Evolutionary conservation across 2,329 filamentous ascomycete genomes (phyloP), one percentile per base, ranked within the genome.

Genomic region (Aspergillus arachidicola): DNA sequence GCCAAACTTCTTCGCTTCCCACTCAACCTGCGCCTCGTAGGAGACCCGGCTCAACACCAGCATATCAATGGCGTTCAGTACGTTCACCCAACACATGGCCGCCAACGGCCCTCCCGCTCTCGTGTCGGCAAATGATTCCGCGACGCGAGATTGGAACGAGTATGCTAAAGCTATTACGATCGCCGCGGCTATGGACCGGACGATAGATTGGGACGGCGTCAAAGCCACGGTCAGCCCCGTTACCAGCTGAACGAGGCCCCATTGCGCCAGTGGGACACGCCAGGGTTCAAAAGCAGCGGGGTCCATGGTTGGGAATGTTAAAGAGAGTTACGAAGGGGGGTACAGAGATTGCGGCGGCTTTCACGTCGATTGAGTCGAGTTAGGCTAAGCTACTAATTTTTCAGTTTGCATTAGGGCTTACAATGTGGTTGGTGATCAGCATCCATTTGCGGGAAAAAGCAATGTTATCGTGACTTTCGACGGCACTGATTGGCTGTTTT

Each of bases 71-170:
- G 63, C 67, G 45, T 70, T 71, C 16, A 71, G 46, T 11, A 70
- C 69, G 10, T 67, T 69, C 32, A 70, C 64, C 69, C 68, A 70
- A 43, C 68, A 68, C 59, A 66, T 70, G 0, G 68, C 67, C 1
- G 60, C 66, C 3, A 70, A 4, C 0, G 69, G 69, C 1, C 65
- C 69, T 3, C 59, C 60, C 4, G 62, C 26, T 11, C 64, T 50
- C 0, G 64, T 66, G 6, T 59, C 65, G 0, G 34, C 41, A 12
- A 64, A 60, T 7, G 61, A 50, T 6, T 43, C 21, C 1, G 45
- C 30, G 23, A 65, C 61, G 11, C 55, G 55, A 4, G 14, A 3
- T 41, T 68, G 66, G 23, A 70, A 48, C 0, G 59, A 57, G 21
- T 48, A 66, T 1, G 65, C 68, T 10, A 69, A 41, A 1, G 64